Conservation (phyloP, 2,329 filamentous ascomycete genomes). For the Shiraia bambusicola region DNA sequence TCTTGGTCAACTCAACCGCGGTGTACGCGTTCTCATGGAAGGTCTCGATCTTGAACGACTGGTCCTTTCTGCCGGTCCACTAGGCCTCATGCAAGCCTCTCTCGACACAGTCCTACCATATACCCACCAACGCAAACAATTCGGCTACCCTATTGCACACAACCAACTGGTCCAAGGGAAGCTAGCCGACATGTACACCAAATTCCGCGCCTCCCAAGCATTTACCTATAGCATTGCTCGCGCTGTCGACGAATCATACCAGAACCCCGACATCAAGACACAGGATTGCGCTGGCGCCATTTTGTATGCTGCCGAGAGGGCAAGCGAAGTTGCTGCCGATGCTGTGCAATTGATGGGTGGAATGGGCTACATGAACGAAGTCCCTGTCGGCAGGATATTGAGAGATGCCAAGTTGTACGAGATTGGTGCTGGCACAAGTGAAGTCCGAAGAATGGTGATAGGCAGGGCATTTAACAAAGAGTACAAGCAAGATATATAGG, state of each 20-base stretch:
- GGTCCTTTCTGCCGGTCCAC: slow-evolving; percentile 83
- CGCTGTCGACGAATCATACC: slow-evolving; percentile 62
- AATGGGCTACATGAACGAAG: slow-evolving; percentile 95
- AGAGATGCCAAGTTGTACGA: slow-evolving; percentile 84
- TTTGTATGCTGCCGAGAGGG: slow-evolving; percentile 86
- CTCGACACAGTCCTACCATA: slow-evolving; percentile 87
- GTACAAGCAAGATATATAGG: slow-evolving; percentile 50
- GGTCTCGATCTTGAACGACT: slow-evolving; percentile 91
- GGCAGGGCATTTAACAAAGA: slow-evolving; percentile 89
- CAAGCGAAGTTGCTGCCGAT: slow-evolving; percentile 83
- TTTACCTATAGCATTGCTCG: slow-evolving; percentile 86
- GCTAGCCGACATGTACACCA: slow-evolving; percentile 96
- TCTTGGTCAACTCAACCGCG: slow-evolving; percentile 75
- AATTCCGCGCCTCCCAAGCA: slow-evolving; percentile 76
- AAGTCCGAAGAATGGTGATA: slow-evolving; percentile 92
- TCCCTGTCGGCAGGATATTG: slow-evolving; percentile 82
- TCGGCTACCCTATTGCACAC: slow-evolving; percentile 80
- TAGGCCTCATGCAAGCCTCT: slow-evolving; percentile 92
- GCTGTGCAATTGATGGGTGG: slow-evolving; percentile 91
- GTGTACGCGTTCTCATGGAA: slow-evolving; percentile 92
- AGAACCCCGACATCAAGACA: slow-evolving; percentile 66
- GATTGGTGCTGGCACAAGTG: slow-evolving; percentile 94
- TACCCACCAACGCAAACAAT: slow-evolving; percentile 85
- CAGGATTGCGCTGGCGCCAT: slow-evolving; percentile 96
- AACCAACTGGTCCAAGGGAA: slow-evolving; percentile 94